Conservation (phyloP, 2,329 filamentous ascomycete species). For the Fusarium sp. region DNA sequence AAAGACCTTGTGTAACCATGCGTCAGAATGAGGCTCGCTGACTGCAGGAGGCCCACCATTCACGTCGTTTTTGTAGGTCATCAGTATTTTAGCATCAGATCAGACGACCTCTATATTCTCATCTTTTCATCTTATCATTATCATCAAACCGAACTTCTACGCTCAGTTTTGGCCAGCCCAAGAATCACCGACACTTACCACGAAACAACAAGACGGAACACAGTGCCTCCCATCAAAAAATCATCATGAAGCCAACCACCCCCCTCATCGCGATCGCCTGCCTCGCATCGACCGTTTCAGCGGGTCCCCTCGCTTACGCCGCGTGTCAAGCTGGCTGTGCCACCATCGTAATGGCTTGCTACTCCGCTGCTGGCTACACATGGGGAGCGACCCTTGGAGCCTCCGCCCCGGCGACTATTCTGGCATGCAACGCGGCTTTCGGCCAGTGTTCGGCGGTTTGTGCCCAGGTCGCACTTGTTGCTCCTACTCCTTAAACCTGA, state of each 20-base stretch:
- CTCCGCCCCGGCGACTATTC: background rate
- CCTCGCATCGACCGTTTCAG: background rate
- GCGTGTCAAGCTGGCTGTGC: constrained; percentile 4
- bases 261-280: background rate
- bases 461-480: background rate
- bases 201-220: no score
- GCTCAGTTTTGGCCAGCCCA: background rate
- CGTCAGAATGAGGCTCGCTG: background rate
- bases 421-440: background rate
- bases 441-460: constrained; percentile 2
- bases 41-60: background rate
- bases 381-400: constrained; percentile 5
- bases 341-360: constrained; percentile 7
- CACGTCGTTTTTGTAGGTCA: background rate
- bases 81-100: background rate
- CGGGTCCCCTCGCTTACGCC: constrained; percentile 2
- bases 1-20: background rate
- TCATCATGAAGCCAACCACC: background rate
- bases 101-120: background rate
- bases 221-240: no score
- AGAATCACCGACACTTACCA: background rate
- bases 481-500: background rate
- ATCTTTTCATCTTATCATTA: background rate
- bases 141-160: background rate
- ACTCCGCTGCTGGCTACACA: background rate